Evolutionary conservation across 176 grass and related monocot species (phyloP), one percentile per base, ranked within the genome.

Genomic region (Coix lacrymajobi): DNA sequence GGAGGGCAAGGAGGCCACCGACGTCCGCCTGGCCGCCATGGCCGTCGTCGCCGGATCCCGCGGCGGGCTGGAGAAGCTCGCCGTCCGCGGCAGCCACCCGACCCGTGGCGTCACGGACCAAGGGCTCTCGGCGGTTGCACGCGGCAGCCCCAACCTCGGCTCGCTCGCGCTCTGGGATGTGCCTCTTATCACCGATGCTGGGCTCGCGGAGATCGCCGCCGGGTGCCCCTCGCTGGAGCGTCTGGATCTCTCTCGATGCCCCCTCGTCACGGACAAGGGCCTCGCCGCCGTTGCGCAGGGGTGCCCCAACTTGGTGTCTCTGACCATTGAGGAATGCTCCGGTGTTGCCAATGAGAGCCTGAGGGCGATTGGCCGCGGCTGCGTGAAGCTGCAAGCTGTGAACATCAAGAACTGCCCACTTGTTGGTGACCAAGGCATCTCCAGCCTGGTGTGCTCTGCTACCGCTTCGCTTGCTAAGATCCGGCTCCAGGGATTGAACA

Each of bases 201-300:
- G 91, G 17, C 82, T 99, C 11, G 79, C 81, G 0, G 93, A 96
- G 87, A 90, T 99, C 24, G 97, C 91, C 1, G 64, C 79, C 12
- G 93, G 93, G 20, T 99, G 97, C 71, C 91, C 91, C 40, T 40
- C 41, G 41, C 81, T 99, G 73, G 89, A 96, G 85, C 92, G 92
- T 40, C 85, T 99, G 31, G 91, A 96, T 38, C 85, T 99, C 62
- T 84, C 69, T 54, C 69, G 66, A 13, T 96, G 93, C 63, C 93
- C 93, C 7, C 89, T 92, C 19, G 79, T 99, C 63, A 80, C 97
- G 0, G 93, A 96, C 87, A 99, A 96, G 83, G 91, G 91, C 71
- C 81, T 96, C 11, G 62, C 78, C 1, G 87, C 91, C 0, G 15
- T 99, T 3, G 97, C 93, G 4, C 82, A 78, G 64, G 92, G 85